A percentile compares a stretch with the other conserved stretches of the same genome.
phyloP scores from a whole-genome alignment of 768 basidiomycete species.

The Phlebiopsis gigantea region DNA sequence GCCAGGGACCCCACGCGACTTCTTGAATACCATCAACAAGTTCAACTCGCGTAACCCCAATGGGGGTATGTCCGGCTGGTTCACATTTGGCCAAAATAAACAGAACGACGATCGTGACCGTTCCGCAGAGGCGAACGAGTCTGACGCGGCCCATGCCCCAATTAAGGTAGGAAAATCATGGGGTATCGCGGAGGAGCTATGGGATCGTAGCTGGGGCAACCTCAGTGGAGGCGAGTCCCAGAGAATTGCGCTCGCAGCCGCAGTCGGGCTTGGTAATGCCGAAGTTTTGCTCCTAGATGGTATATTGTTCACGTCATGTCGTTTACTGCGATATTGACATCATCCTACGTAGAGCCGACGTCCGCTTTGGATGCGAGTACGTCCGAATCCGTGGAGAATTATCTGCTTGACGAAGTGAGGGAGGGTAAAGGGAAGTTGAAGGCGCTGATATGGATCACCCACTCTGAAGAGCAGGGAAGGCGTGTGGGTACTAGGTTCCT shows the following conservation, averaged over 20 bases:
- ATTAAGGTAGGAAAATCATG: conserved; percentile 55
- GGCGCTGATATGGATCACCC: conserved; percentile 85
- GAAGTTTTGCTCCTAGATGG: conserved; percentile 76
- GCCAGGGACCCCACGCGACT: conserved; percentile 72
- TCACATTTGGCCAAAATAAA: conserved; percentile 13
- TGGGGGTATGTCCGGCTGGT: conserved; percentile 11
- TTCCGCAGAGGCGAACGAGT: background rate
- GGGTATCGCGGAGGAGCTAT: conserved; percentile 64
- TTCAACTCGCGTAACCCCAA: conserved; percentile 40
- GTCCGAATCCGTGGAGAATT: conserved; percentile 60
- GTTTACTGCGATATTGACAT: too few species aligned
- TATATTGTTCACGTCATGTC: conserved; percentile 26
- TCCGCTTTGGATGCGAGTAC: conserved; percentile 77
- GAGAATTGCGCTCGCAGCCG: conserved; percentile 73
- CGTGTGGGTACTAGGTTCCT: conserved; percentile 70
- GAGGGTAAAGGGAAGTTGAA: conserved; percentile 48
- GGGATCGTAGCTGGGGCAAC: conserved; percentile 75
- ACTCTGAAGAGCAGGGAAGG: conserved; percentile 74
- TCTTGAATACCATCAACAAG: conserved; percentile 50
- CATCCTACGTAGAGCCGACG: conserved; percentile 63
- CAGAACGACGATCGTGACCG: background rate
- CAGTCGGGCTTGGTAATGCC: conserved; percentile 66
- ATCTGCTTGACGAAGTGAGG: conserved; percentile 47
- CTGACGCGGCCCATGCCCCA: conserved; percentile 25
- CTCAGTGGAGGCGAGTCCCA: conserved; percentile 88